Evolutionary conservation across 305 asterid genomes (phyloP).

Genomic region (Nicotiana rustica): DNA sequence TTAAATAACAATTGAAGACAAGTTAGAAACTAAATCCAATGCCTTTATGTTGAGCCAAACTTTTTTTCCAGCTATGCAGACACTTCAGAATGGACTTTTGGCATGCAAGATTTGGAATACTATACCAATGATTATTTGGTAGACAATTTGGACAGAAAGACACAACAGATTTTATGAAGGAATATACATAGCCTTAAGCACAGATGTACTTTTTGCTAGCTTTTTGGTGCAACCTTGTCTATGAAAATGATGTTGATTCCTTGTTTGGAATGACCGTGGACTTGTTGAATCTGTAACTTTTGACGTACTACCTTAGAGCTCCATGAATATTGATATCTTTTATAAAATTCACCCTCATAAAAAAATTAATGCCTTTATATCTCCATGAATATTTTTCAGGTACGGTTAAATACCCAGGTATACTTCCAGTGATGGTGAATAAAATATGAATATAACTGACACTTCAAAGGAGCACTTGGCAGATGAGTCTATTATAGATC

Average conservation of each 20-base stretch:
- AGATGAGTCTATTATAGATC: constrained; percentile 14
- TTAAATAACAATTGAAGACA: constrained; percentile 20
- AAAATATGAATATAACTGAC: neutral
- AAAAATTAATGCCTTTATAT: neutral
- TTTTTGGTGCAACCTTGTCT: constrained; percentile 21
- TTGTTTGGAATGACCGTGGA: neutral
- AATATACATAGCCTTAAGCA: neutral
- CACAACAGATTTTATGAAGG: neutral
- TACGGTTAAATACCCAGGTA: neutral
- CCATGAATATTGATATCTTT: neutral
- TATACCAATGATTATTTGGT: neutral
- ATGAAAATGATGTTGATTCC: constrained; percentile 22
- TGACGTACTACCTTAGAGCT: neutral
- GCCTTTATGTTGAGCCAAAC: constrained; percentile 15
- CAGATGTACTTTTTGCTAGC: constrained; percentile 1
- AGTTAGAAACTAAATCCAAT: constrained; percentile 15
- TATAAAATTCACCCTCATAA: neutral
- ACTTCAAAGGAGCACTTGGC: neutral
- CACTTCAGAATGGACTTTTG: constrained; percentile 17
- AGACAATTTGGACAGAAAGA: constrained; percentile 4
- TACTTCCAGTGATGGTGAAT: neutral
- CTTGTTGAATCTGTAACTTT: neutral
- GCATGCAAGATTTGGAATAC: neutral
- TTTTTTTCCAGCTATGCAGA: neutral
- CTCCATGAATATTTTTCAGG: constrained; percentile 1